phyloP scores from a whole-genome alignment of 208 protist species.

The Acanthamoeba polyphaga region DNA sequence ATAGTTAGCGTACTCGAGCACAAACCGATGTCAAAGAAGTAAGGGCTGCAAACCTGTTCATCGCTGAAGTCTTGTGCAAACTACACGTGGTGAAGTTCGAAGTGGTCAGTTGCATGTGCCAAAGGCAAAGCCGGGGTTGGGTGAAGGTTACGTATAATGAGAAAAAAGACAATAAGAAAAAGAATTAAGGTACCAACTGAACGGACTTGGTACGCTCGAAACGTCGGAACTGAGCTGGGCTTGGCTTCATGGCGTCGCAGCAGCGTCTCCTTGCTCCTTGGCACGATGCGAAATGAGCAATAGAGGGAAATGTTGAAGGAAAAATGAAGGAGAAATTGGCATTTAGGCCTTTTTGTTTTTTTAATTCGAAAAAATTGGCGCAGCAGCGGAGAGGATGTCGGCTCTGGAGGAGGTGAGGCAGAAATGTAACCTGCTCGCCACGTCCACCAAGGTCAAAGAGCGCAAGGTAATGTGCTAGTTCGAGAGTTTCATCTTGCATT shows the following conservation, averaged over 20 bases:
- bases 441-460: constrained; percentile 51
- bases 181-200: neutral
- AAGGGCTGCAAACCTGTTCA: neutral
- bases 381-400: neutral
- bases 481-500: neutral
- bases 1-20: neutral
- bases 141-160: neutral
- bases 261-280: neutral
- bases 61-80: constrained; percentile 47
- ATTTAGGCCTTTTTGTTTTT: neutral
- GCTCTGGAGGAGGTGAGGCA: constrained; percentile 57
- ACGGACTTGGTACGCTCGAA: constrained; percentile 20
- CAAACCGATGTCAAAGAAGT: neutral
- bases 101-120: neutral
- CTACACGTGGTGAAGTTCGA: neutral
- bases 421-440: constrained; percentile 32
- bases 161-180: neutral
- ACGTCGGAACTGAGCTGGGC: neutral
- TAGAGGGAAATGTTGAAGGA: too few species aligned
- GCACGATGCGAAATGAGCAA: neutral
- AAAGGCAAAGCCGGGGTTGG: neutral
- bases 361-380: neutral
- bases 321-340: neutral
- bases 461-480: neutral
- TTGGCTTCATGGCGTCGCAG: neutral